Base-by-base conservation (phyloP, 139 green algal species). In the Chlorella sorokiniana region DNA sequence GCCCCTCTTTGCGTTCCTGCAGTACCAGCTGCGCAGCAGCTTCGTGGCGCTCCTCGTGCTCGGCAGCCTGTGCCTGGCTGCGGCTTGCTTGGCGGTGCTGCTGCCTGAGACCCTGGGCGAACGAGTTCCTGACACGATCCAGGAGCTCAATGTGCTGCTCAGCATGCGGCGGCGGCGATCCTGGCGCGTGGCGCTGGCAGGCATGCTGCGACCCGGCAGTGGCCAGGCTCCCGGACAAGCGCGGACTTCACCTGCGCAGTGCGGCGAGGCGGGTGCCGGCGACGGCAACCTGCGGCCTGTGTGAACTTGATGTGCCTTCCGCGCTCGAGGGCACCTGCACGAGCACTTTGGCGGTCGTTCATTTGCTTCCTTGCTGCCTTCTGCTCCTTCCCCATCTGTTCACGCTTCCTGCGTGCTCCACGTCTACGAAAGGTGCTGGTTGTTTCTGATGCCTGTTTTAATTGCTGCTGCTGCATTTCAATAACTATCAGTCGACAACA, bases 1-100 rank as follows among this genome's bases (percentile, higher is more conserved):
- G 3, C 84, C 83, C n/a, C 73, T 67, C 25, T 63, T 84, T 23
- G 78, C 83, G 0, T 82, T 84, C n/a, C 31, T 88, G 40, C 61
- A 70, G 44, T 45, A 33, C 22, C 48, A 27, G 14, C 77, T 87
- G 67, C 69, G 41, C 37, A 25, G 45, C 31, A 16, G 16, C 52
- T 72, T 78, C 22, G 68, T 82, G 51, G 78, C 78, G 41, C 45
- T 88, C 27, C 70, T 81, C 35, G 48, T 85, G 38, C 22, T 62
- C 33, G 84, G 84, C 31, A 56, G 71, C 40, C 23, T 77, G 63
- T 79, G 70, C 27, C 33, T 85, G n/a, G 84, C 54, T 9, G 83
- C 52, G 23, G 83, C 52, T 18, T 42, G 45, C 9, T 29, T 83
- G 51, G 44, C 74, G 11, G 76, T 29, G 31, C 27, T 81, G 48